Evolutionary conservation across 2,329 filamentous ascomycete species (phyloP), one percentile per base, ranked within the genome.

Genomic region (Aureobasidium musti): DNA sequence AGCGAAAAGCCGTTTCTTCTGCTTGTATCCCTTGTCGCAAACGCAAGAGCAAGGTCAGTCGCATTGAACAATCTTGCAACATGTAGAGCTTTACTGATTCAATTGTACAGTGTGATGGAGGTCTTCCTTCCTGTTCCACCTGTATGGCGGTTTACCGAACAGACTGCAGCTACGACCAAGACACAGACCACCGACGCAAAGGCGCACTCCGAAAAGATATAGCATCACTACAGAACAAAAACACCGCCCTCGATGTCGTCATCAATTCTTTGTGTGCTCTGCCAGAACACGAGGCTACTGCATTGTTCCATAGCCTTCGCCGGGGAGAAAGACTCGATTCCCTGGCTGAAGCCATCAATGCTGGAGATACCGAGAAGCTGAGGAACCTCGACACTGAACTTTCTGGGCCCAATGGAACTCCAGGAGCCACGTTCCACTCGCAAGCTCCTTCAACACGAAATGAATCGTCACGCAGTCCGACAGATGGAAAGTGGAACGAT

Each of bases 121-220:
- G 76, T 37, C 73, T 77, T 14, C 82, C 82, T 39, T 73, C 78
- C 7, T 84, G 82, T 73, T 81, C 81, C 26, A 83, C 82, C 13
- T 84, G 82, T 69, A 77, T 76, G 10, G 80, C 81, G 23, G 81
- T 84, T 11, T 84, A 84, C 72, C 76, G 79, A 63, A 82, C 81
- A 13, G 76, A 81, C 49, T 84, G 82, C 73, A 73, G 70, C 68
- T 84, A 84, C 73, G 82, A 83, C 69, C 75, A 76, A 23, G 81
- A 82, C 68, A 80, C 77, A 69, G 81, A 83, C 69, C 79, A 78
- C 68, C 75, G 80, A 41, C 78, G 81, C 39, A 80, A 79, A 68
- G 76, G 77, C 7, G 77, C 77, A 2, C 70, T 79, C 23, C 79
- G 80, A 63, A 71, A 76, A 41, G 78, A 79, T 68, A 79, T 78